Percentiles rank a stretch among this genome's conserved stretches.
These are phyloP conservation scores for Larix sibirica DNA, from an alignment of 83 land plant genomes.

Conservation along the genomic window DNA sequence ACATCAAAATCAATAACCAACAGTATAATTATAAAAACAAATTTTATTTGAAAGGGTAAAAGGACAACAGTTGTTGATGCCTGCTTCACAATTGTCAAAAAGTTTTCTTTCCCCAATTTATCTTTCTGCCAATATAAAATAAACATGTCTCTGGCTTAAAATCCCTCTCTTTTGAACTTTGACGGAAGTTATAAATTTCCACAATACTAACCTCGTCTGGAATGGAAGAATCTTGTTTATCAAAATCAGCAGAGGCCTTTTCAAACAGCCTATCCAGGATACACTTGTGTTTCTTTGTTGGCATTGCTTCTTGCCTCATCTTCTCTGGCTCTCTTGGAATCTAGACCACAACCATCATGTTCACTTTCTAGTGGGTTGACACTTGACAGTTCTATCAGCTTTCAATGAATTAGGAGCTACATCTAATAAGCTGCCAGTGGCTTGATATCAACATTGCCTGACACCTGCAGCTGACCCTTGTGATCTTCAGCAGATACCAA, in stretches of 20 bases:
- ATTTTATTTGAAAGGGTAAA: neutral
- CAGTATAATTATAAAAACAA: no score
- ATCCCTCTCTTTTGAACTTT: neutral
- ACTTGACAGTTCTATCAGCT: neutral
- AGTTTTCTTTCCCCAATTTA: neutral
- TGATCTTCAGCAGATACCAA: neutral
- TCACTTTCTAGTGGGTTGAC: slow-evolving; percentile 5
- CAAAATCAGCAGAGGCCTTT: slow-evolving; percentile 21
- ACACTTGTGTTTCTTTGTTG: slow-evolving; percentile 16
- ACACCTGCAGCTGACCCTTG: neutral
- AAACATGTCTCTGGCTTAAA: neutral
- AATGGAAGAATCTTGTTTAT: neutral
- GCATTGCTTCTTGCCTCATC: neutral
- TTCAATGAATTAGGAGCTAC: neutral
- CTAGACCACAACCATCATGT: slow-evolving; percentile 9
- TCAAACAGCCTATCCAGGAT: slow-evolving; percentile 56
- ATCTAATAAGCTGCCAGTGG: neutral
- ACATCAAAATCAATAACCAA: no score
- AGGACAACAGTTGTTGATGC: neutral
- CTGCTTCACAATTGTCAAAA: neutral
- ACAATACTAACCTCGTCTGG: slow-evolving; percentile 3
- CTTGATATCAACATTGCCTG: neutral
- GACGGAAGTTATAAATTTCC: neutral
- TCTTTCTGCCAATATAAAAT: neutral
- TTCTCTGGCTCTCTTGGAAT: neutral